A percentile compares a stretch with the other conserved stretches of the same genome.
These are phyloP conservation scores for Hapsidospora chrysogenum DNA, from an alignment of 495 filamentous ascomycete genomes.

Conservation along the genomic window DNA sequence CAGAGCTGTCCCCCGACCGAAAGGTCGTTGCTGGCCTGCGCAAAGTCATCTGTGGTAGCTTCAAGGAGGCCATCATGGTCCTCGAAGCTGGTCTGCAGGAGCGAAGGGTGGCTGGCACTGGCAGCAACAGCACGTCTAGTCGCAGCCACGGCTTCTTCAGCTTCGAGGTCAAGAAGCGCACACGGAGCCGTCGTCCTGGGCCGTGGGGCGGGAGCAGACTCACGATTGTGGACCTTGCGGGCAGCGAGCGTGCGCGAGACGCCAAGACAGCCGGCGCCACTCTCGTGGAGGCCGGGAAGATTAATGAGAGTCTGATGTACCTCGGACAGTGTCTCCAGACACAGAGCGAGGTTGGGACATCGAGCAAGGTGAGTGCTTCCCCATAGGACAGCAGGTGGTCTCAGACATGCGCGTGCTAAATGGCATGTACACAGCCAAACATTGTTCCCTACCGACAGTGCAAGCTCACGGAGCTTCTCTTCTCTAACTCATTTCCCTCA, in stretches of 20 bases:
- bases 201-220: conserved; percentile 69
- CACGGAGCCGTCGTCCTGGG: conserved; percentile 22
- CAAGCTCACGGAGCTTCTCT: conserved; percentile 90
- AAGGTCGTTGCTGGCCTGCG: conserved; percentile 85
- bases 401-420: not conserved
- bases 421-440: conserved; percentile 31
- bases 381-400: too few species aligned
- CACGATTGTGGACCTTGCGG: conserved; percentile 85
- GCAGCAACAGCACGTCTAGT: conserved; percentile 74
- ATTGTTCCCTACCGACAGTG: conserved; percentile 88
- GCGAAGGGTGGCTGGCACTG: conserved; percentile 75
- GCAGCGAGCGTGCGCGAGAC: conserved; percentile 81
- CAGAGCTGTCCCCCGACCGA: conserved; percentile 64
- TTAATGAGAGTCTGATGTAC: conserved; percentile 96
- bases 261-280: conserved; percentile 89
- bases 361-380: conserved; percentile 44
- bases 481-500: conserved; percentile 85
- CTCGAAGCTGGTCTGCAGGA: conserved; percentile 82
- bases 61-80: conserved; percentile 79
- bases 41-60: conserved; percentile 73
- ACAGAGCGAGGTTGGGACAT: conserved; percentile 64
- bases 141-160: conserved; percentile 95
- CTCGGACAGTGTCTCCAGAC: conserved; percentile 93
- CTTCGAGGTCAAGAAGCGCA: conserved; percentile 78
- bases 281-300: conserved; percentile 88